Conservation (phyloP, 164 flowering plant species). For the Hamamelis virginiana region DNA sequence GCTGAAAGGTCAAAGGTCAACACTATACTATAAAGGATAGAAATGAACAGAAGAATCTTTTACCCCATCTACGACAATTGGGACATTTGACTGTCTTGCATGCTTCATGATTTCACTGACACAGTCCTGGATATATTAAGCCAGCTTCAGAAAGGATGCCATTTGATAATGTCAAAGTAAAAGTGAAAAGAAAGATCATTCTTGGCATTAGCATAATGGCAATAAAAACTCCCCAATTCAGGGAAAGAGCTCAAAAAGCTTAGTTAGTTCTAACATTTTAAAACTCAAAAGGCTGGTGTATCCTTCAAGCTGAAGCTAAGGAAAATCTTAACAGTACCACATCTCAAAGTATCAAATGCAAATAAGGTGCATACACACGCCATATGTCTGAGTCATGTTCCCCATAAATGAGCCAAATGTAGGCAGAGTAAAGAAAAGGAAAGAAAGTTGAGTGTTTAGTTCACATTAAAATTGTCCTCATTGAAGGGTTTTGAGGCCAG, state of each 20-base stretch:
- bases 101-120: conserved; percentile 76
- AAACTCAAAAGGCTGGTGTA: neutral
- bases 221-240: neutral
- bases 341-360: too few relatives aligned
- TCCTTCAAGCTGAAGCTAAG: neutral
- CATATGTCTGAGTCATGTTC: neutral
- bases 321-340: neutral
- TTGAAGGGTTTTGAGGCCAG: too few relatives aligned
- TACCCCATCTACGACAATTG: conserved; percentile 97
- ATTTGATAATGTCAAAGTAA: neutral
- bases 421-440: neutral
- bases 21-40: neutral
- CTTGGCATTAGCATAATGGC: neutral
- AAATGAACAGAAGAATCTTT: conserved; percentile 9
- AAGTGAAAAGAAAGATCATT: neutral
- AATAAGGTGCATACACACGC: too few relatives aligned
- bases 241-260: neutral
- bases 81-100: conserved; percentile 73
- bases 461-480: neutral
- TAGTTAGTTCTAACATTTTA: neutral
- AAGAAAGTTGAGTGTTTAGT: neutral
- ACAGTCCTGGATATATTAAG: conserved; percentile 66
- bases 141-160: conserved; percentile 2
- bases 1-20: neutral
- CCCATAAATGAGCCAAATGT: neutral